Conservation (phyloP, 169 alveolate species). For the Ichthyophthirius multifiliis region DNA sequence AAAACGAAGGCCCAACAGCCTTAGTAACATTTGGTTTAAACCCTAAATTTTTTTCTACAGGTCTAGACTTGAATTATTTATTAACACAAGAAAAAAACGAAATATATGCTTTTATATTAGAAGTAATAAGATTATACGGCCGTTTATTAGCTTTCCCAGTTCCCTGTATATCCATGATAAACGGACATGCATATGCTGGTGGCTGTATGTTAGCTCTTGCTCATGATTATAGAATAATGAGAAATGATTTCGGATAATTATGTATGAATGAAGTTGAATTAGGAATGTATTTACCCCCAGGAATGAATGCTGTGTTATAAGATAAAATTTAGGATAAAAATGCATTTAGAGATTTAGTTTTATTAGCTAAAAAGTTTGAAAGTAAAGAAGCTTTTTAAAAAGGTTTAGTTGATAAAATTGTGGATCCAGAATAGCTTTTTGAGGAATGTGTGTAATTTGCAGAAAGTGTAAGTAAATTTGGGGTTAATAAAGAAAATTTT, state of each 20-base stretch:
- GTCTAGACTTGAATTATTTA: constrained; percentile 59
- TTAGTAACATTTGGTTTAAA: constrained; percentile 51
- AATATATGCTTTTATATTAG: constrained; percentile 14
- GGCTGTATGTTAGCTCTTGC: constrained; percentile 69
- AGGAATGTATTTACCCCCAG: constrained; percentile 58
- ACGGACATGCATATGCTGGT: constrained; percentile 77
- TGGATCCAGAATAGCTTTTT: constrained; percentile 26
- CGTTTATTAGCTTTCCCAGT: constrained; percentile 46
- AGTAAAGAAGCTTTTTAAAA: constrained; percentile 11
- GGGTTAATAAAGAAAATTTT: constrained; percentile 26
- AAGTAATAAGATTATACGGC: constrained; percentile 39
- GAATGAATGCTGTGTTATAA: constrained; percentile 38
- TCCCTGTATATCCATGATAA: constrained; percentile 60
- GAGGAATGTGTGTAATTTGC: constrained; percentile 20
- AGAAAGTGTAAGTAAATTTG: constrained; percentile 10
- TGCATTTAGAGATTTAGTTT: constrained; percentile 27
- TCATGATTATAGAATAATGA: constrained; percentile 58
- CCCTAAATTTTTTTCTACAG: constrained; percentile 55
- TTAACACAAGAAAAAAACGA: neutral
- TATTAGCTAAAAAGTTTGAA: constrained; percentile 32
- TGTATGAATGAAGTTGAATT: constrained; percentile 38
- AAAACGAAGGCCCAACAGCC: constrained; percentile 52
- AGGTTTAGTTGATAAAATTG: constrained; percentile 16
- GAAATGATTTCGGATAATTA: constrained; percentile 31
- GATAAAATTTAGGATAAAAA: constrained; percentile 40